A percentile compares a stretch with the other conserved stretches of the same genome.
phyloP scores from a whole-genome alignment of 1,284 basidiomycete species.

The Hemileia vastatrix region DNA sequence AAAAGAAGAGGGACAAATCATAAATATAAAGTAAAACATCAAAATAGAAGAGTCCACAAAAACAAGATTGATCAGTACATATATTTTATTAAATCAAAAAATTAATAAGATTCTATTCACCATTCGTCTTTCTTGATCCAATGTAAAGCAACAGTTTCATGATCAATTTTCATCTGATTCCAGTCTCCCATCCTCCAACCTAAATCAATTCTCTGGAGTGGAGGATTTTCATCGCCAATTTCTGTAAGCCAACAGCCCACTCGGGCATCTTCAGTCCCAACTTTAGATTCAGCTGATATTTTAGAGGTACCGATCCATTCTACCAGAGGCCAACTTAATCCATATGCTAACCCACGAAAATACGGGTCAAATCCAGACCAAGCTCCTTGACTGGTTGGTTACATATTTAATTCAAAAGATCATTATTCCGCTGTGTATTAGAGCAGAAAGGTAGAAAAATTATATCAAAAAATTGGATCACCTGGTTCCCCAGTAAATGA shows the following conservation, averaged over 20 bases:
- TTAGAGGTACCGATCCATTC: conserved; percentile 19
- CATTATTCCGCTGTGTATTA: too few relatives aligned
- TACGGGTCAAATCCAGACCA: conserved; percentile 3
- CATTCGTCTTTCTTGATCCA: conserved; percentile 17
- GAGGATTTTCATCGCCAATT: not conserved
- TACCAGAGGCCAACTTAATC: conserved; percentile 16
- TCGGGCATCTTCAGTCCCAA: conserved; percentile 17
- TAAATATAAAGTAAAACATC: not conserved
- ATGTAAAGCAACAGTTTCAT: conserved; percentile 7
- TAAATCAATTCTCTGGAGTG: conserved; percentile 2
- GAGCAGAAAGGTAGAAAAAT: too few relatives aligned
- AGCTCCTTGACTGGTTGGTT: conserved; percentile 16
- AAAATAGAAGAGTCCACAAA: not conserved
- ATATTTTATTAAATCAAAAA: too few relatives aligned
- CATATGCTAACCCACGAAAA: conserved; percentile 13
- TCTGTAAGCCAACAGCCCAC: conserved; percentile 16
- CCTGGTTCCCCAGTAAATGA: conserved; percentile 19
- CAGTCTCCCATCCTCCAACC: conserved; percentile 19
- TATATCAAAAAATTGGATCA: too few relatives aligned
- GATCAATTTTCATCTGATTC: conserved; percentile 16
- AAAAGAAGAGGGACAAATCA: not conserved
- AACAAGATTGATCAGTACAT: too few relatives aligned
- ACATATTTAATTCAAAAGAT: too few relatives aligned
- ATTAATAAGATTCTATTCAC: not conserved
- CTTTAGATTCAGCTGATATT: conserved; percentile 11